Percentiles rank a stretch among this genome's conserved stretches.
Conservation (phyloP, 2,329 filamentous ascomycete genomes). For the Grosmannia serpens region DNA sequence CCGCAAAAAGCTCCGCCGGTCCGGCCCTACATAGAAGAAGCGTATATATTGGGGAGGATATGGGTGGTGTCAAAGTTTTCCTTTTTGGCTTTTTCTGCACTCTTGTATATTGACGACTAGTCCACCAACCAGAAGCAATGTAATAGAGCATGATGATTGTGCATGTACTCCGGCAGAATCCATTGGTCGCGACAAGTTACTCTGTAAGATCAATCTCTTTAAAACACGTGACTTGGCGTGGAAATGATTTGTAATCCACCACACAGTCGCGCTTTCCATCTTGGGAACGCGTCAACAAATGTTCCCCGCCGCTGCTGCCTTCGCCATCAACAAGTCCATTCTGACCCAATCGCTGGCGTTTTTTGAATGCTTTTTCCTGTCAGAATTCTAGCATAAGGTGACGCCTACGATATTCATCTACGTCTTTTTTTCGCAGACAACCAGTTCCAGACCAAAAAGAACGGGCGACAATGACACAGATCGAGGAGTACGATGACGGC, state of each 20-base stretch:
- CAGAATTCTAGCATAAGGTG: background rate
- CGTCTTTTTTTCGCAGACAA: background rate
- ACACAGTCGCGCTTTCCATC: conserved; percentile 11
- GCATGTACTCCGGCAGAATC: too few species aligned
- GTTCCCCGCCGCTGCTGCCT: conserved; percentile 2
- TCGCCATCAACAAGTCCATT: background rate
- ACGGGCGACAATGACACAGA: conserved; percentile 28
- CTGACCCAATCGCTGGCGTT: background rate
- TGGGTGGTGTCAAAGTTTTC: background rate
- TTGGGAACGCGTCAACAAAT: conserved; percentile 13
- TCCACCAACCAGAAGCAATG: too few species aligned
- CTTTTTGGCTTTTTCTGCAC: background rate
- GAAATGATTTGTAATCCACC: conserved; percentile 6
- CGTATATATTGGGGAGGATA: background rate
- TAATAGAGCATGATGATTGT: too few species aligned
- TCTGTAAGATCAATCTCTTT: too few species aligned
- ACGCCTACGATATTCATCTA: background rate
- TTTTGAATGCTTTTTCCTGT: background rate
- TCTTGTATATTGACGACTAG: background rate
- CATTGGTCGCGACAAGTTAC: too few species aligned
- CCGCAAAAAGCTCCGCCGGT: conserved; percentile 13
- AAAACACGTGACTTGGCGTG: conserved; percentile 15
- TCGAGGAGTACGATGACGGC: conserved; percentile 57
- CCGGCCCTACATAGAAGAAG: background rate
- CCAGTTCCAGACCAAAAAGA: background rate